Evolutionary conservation across 495 filamentous ascomycete species (phyloP).

Genomic region (Letharia columbiana): DNA sequence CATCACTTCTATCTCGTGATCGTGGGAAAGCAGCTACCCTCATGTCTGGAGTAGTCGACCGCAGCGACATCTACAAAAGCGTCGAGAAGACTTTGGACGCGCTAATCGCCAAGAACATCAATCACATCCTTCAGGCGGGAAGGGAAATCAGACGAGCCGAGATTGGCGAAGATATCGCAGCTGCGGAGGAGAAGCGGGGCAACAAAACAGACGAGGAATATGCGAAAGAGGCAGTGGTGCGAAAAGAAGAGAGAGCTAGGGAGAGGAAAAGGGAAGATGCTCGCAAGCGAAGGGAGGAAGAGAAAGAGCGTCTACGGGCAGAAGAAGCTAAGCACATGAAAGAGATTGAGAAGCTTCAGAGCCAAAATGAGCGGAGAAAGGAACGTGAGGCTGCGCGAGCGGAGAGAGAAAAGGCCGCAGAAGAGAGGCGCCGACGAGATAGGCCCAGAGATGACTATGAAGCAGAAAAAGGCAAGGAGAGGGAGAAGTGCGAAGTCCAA

Average conservation of each 20-base stretch:
- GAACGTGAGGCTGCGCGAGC: conserved; percentile 41
- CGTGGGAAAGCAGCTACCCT: conserved; percentile 71
- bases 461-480: conserved; percentile 38
- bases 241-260: conserved; percentile 54
- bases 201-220: conserved; percentile 80
- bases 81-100: conserved; percentile 58
- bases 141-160: conserved; percentile 62
- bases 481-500: conserved; percentile 27
- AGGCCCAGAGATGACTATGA: conserved; percentile 44
- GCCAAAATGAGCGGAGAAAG: conserved; percentile 51
- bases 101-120: conserved; percentile 56
- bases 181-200: conserved; percentile 57
- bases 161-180: conserved; percentile 63
- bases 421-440: conserved; percentile 47
- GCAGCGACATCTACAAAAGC: conserved; percentile 69
- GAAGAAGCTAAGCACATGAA: conserved; percentile 59
- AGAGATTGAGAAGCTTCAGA: conserved; percentile 52
- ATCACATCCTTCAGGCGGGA: conserved; percentile 55
- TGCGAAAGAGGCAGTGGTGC: conserved; percentile 58
- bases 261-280: conserved; percentile 52
- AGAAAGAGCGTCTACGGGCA: conserved; percentile 52
- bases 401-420: conserved; percentile 43
- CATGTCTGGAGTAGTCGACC: conserved; percentile 79
- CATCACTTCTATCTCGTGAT: conserved; percentile 65
- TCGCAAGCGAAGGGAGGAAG: conserved; percentile 56